Evolutionary conservation across 2,329 filamentous ascomycete species (phyloP).

Genomic region (Botrytis hyacinthi): DNA sequence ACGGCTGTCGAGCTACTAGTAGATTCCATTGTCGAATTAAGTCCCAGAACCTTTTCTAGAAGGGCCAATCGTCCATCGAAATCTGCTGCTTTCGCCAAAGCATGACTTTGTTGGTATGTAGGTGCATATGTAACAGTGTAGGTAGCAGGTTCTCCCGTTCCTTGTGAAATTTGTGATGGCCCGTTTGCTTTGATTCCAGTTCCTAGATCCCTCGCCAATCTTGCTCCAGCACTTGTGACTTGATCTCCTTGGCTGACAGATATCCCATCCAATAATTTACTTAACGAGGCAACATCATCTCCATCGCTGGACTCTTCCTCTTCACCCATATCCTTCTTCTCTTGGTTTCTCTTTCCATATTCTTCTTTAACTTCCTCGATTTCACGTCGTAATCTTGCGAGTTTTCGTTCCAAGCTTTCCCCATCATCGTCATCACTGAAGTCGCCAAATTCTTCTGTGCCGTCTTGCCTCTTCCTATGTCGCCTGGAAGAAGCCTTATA

Average conservation of each 20-base stretch:
- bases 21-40: slow-evolving; percentile 65
- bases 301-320: slow-evolving; percentile 42
- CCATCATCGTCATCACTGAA: slow-evolving; percentile 74
- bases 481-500: slow-evolving; percentile 74
- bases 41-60: slow-evolving; percentile 78
- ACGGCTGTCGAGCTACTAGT: slow-evolving; percentile 65
- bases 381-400: slow-evolving; percentile 80
- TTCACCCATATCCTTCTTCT: slow-evolving; percentile 44
- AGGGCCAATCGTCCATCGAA: slow-evolving; percentile 80
- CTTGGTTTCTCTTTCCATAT: slow-evolving; percentile 53
- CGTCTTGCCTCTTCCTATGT: slow-evolving; percentile 60
- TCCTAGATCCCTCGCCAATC: slow-evolving; percentile 36
- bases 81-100: slow-evolving; percentile 76
- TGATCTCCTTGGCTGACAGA: slow-evolving; percentile 37
- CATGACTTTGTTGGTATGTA: slow-evolving; percentile 64
- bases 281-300: slow-evolving; percentile 66
- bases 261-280: slow-evolving; percentile 69
- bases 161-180: slow-evolving; percentile 29
- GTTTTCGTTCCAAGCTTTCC: slow-evolving; percentile 72
- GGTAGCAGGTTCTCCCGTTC: slow-evolving; percentile 44
- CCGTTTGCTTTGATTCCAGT: slow-evolving; percentile 35
- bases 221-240: slow-evolving; percentile 26
- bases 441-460: slow-evolving; percentile 67
- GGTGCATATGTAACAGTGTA: slow-evolving; percentile 66
- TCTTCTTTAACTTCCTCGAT: slow-evolving; percentile 68